phyloP scores from a whole-genome alignment of 75 land plant species.

The Cryptomeria japonica region DNA sequence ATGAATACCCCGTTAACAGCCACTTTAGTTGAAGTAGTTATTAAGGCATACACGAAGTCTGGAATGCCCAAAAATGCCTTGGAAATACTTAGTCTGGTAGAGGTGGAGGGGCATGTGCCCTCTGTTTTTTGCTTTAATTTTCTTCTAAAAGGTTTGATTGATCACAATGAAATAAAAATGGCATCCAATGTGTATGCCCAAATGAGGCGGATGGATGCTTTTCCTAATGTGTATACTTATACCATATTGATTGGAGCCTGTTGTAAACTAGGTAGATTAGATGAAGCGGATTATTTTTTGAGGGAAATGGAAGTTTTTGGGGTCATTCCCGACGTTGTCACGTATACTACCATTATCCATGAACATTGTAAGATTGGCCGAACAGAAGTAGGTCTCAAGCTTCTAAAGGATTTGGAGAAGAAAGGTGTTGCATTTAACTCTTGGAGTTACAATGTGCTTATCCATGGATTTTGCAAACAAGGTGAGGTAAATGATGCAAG shows the following conservation, averaged over 20 bases:
- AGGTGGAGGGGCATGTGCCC: conserved; percentile 2
- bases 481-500: conserved; percentile 10
- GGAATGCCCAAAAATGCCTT: background rate
- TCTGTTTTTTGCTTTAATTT: conserved; percentile 10
- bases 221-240: conserved; percentile 12
- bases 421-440: conserved; percentile 1
- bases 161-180: conserved; percentile 7
- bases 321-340: conserved; percentile 11
- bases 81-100: background rate
- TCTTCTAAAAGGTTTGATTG: conserved; percentile 6
- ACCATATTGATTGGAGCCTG: conserved; percentile 7
- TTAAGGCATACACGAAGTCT: conserved; percentile 1
- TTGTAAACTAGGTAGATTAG: conserved; percentile 5
- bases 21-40: conserved; percentile 1
- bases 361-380: conserved; percentile 7
- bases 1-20: background rate
- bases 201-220: conserved; percentile 5
- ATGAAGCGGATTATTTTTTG: background rate
- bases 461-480: conserved; percentile 8
- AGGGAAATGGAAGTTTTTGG: conserved; percentile 7
- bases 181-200: conserved; percentile 1
- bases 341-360: conserved; percentile 5
- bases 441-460: conserved; percentile 4
- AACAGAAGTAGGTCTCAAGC: conserved; percentile 12
- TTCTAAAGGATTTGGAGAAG: background rate